A percentile compares a stretch with the other conserved stretches of the same genome.
These are phyloP conservation scores for Fusarium cyanostomum DNA, from an alignment of 2,329 filamentous ascomycete genomes.

Conservation along the genomic window DNA sequence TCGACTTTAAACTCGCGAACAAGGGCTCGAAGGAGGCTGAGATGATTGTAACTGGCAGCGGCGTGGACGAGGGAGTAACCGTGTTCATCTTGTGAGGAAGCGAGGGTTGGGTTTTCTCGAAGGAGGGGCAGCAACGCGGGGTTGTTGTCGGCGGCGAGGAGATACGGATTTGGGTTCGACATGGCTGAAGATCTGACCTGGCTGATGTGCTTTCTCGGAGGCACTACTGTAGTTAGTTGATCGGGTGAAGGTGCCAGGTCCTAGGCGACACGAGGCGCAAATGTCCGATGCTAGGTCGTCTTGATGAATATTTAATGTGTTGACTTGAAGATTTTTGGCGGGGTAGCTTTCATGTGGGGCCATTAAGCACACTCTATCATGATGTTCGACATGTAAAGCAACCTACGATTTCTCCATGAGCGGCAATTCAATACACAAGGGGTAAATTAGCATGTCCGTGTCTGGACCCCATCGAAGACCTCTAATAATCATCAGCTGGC, in stretches of 20 bases:
- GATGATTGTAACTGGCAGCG: conserved; percentile 89
- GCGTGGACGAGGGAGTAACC: conserved; percentile 96
- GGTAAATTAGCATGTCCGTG: too few relatives aligned
- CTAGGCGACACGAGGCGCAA: neutral
- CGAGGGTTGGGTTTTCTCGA: conserved; percentile 76
- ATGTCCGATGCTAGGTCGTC: neutral
- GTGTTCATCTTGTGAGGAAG: conserved; percentile 83
- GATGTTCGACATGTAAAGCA: neutral
- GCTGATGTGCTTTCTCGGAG: too few relatives aligned
- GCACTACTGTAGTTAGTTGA: neutral
- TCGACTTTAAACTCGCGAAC: conserved; percentile 80
- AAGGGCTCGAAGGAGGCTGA: conserved; percentile 79
- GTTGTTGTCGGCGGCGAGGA: conserved; percentile 85
- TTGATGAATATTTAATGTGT: neutral
- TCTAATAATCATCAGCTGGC: too few relatives aligned
- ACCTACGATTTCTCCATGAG: too few relatives aligned
- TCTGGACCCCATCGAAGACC: too few relatives aligned
- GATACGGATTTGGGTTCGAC: conserved; percentile 66
- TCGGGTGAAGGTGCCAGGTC: neutral
- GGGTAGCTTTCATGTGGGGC: conserved; percentile 27
- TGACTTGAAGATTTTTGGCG: conserved; percentile 25
- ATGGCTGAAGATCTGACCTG: conserved; percentile 2
- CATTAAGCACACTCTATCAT: neutral
- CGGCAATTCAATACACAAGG: too few relatives aligned
- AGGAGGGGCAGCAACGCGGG: conserved; percentile 78